Evolutionary conservation across 129 eudicot species (phyloP), one percentile per base, ranked within the genome.

Genomic region (Ambrosia artemisiifolia): DNA sequence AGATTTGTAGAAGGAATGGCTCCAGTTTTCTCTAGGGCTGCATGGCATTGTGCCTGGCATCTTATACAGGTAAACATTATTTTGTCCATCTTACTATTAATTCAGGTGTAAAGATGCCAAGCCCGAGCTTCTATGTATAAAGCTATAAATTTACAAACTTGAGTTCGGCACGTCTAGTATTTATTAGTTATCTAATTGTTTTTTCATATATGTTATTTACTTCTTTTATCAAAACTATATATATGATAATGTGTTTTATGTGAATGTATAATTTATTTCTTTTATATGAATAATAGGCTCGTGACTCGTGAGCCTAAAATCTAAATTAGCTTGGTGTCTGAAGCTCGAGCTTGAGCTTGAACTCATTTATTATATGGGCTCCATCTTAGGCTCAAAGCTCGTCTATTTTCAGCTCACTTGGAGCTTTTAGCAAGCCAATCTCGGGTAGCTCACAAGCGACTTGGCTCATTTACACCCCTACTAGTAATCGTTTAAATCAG

Each of bases 1-100:
- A 95, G 99, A 51, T 95, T 88, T 84, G 99, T 95, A 70, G 99
- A 95, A 90, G 99, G 99, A 61, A 95, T 95, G 99, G 99, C 99
- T 72, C 99, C 99, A 16, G 99, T 90, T 34, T 95, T 95, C 79
- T 95, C 99, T 19, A 90, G 88, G 83, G 83, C 97, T 61, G 99
- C 99, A 57, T 95, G 99, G 99, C 86, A 75, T 72, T 95, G 99
- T 86, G 89, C 94, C 42, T 95, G 97, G 97, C 94, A 95, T 85
- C 95, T 95, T 50, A 95, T 95, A 70, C 99, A 94, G 94, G 99
- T 94, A 16, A 20, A 6, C 6, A 53, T 65, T 44, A 55, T 18
- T 69, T 63, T 49, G 5, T 8, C 28, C 7, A 14, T 24, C 69
- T 60, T 30, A 60, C 69, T 47, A 16, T 42, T 11, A 48, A 48